Evolutionary conservation across 768 basidiomycete species (phyloP).

Genomic region (Neoboletus brunneissimus): DNA sequence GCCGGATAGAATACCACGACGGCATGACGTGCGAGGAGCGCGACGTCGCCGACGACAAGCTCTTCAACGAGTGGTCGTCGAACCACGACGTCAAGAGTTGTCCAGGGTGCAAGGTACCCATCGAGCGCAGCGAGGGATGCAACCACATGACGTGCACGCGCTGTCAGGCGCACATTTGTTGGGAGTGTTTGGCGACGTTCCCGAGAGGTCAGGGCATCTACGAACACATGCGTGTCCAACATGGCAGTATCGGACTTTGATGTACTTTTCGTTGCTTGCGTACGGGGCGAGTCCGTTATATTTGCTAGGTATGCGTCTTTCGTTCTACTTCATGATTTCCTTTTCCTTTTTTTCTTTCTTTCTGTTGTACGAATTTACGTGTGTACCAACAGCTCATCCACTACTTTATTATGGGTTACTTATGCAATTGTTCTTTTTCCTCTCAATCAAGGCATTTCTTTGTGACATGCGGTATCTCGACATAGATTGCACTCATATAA

Average conservation of each 20-base stretch:
- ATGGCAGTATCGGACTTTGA: constrained; percentile 60
- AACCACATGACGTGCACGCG: constrained; percentile 79
- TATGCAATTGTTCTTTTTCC: constrained; percentile 6
- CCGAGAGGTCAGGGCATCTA: constrained; percentile 69
- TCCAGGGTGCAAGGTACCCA: constrained; percentile 65
- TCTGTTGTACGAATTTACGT: constrained; percentile 17
- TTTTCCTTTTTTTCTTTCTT: not conserved
- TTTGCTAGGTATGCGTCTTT: too few relatives aligned
- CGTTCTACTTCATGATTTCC: constrained; percentile 3
- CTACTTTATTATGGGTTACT: constrained; percentile 24
- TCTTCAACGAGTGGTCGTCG: constrained; percentile 64
- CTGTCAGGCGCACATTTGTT: constrained; percentile 77
- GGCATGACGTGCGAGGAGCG: constrained; percentile 62
- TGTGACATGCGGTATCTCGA: not conserved
- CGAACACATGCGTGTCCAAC: constrained; percentile 65
- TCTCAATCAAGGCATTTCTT: not conserved
- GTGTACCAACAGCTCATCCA: not conserved
- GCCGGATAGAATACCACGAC: constrained; percentile 61
- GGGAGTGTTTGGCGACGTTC: constrained; percentile 76
- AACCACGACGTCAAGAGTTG: constrained; percentile 69
- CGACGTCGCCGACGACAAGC: constrained; percentile 47
- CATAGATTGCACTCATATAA: constrained; percentile 18
- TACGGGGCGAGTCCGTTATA: not conserved
- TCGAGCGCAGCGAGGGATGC: constrained; percentile 74
- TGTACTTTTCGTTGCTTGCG: not conserved